A percentile compares a stretch with the other conserved stretches of the same genome.
Conservation (phyloP, 768 basidiomycete genomes). For the Boletus eberwhitei region DNA sequence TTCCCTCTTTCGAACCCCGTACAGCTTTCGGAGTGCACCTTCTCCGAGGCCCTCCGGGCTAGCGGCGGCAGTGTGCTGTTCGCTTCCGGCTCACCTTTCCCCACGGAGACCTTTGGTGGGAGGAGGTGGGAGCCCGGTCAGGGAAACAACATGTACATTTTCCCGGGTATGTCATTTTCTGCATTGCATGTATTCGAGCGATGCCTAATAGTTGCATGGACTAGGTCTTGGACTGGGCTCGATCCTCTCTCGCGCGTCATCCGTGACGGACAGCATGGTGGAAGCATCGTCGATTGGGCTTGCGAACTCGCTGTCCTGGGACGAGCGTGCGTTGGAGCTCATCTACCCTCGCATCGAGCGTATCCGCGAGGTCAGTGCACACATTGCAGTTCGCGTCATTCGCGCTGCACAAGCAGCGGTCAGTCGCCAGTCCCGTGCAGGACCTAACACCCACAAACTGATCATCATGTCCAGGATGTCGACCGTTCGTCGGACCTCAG, state of each 20-base stretch:
- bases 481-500: conserved; percentile 55
- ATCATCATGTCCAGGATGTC: conserved; percentile 41
- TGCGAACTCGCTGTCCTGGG: conserved; percentile 63
- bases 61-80: conserved; percentile 78
- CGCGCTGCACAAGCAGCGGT: conserved; percentile 76
- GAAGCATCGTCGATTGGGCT: conserved; percentile 84
- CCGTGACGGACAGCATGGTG: conserved; percentile 84
- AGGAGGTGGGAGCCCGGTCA: conserved; percentile 72
- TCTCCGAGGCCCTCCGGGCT: conserved; percentile 67
- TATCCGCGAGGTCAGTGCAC: conserved; percentile 79
- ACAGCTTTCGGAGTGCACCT: conserved; percentile 76
- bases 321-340: conserved; percentile 63
- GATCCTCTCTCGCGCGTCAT: conserved; percentile 63
- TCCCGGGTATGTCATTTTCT: conserved; percentile 47
- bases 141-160: conserved; percentile 94
- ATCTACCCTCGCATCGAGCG: conserved; percentile 84
- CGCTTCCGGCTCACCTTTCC: conserved; percentile 87
- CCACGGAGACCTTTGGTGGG: conserved; percentile 53
- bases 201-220: background rate
- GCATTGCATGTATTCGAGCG: background rate
- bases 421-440: conserved; percentile 27
- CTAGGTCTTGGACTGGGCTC: conserved; percentile 60
- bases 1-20: conserved; percentile 93
- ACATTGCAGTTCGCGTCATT: conserved; percentile 73
- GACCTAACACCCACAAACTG: conserved; percentile 13